phyloP scores from a whole-genome alignment of 2,329 filamentous ascomycete species.

The Cladosporium sp. region DNA sequence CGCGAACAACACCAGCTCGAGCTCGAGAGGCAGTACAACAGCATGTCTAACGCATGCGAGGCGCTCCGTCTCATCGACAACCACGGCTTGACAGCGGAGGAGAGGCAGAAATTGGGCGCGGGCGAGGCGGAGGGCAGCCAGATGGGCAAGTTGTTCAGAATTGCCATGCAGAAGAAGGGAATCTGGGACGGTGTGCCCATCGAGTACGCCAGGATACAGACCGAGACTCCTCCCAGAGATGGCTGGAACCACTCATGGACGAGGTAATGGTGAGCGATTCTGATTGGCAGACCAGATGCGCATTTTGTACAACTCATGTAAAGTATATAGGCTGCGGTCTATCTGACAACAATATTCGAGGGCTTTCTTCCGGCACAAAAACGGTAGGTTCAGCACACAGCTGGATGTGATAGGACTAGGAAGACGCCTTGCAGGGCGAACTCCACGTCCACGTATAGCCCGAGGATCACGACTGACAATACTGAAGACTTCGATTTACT shows the following conservation, averaged over 20 bases:
- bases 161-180: conserved; percentile 87
- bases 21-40: conserved; percentile 73
- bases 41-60: conserved; percentile 82
- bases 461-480: not conserved
- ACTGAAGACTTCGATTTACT: too few species aligned
- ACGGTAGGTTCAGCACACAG: too few species aligned
- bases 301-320: conserved; percentile 7
- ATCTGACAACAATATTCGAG: too few species aligned
- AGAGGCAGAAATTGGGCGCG: conserved; percentile 22
- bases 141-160: conserved; percentile 73
- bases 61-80: conserved; percentile 59
- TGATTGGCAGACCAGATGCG: conserved; percentile 15
- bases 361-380: not conserved
- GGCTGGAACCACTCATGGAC: conserved; percentile 97
- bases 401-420: not conserved
- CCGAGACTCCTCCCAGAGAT: conserved; percentile 70
- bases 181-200: conserved; percentile 80
- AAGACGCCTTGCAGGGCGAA: not conserved
- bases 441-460: not conserved
- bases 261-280: conserved; percentile 39
- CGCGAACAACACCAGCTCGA: conserved; percentile 62
- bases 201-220: conserved; percentile 83
- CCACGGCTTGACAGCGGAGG: conserved; percentile 35
- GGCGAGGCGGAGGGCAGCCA: conserved; percentile 41
- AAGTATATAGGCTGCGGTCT: not conserved